phyloP scores from a whole-genome alignment of 768 basidiomycete species.

The Xerocomellus intermedius region DNA sequence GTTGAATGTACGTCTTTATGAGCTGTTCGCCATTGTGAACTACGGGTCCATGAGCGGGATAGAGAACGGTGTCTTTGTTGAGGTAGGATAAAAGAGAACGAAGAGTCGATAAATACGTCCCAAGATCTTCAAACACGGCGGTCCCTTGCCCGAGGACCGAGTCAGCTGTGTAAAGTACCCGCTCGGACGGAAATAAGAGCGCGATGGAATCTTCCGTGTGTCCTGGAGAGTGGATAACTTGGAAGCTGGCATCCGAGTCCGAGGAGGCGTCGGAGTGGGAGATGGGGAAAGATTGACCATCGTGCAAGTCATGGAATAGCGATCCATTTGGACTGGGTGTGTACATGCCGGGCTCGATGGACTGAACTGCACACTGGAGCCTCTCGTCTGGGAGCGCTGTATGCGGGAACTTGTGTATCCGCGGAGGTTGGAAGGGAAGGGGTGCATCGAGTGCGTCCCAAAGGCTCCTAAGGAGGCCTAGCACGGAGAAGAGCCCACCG shows the following conservation, averaged over 20 bases:
- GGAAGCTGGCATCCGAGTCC: slow-evolving; percentile 35
- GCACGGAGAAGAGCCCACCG: slow-evolving; percentile 69
- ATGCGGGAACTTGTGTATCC: slow-evolving; percentile 71
- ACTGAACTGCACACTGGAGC: slow-evolving; percentile 37
- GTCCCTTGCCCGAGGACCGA: slow-evolving; percentile 90
- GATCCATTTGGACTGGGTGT: slow-evolving; percentile 42
- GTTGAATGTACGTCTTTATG: slow-evolving; percentile 72
- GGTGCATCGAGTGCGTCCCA: slow-evolving; percentile 53
- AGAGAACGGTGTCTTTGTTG: slow-evolving; percentile 55
- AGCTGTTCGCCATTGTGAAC: slow-evolving; percentile 58
- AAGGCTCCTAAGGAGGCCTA: slow-evolving; percentile 60
- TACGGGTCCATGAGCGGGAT: slow-evolving; percentile 88
- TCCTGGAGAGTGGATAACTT: slow-evolving; percentile 82
- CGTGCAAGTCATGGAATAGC: slow-evolving; percentile 56
- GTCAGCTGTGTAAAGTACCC: slow-evolving; percentile 85
- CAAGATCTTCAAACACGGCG: slow-evolving; percentile 83
- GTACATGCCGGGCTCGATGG: slow-evolving; percentile 44
- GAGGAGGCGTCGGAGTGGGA: slow-evolving; percentile 9
- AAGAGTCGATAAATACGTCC: slow-evolving; percentile 65
- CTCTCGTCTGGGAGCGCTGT: slow-evolving; percentile 29
- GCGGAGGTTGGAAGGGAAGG: slow-evolving; percentile 58
- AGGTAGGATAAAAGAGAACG: slow-evolving; percentile 46
- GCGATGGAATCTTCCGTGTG: slow-evolving; percentile 87
- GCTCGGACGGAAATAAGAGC: slow-evolving; percentile 65
- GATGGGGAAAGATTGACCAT: slow-evolving; percentile 51